Evolutionary conservation across 805 yeast genomes (phyloP), one percentile per base, ranked within the genome.

Genomic region (Priceomyces medius): DNA sequence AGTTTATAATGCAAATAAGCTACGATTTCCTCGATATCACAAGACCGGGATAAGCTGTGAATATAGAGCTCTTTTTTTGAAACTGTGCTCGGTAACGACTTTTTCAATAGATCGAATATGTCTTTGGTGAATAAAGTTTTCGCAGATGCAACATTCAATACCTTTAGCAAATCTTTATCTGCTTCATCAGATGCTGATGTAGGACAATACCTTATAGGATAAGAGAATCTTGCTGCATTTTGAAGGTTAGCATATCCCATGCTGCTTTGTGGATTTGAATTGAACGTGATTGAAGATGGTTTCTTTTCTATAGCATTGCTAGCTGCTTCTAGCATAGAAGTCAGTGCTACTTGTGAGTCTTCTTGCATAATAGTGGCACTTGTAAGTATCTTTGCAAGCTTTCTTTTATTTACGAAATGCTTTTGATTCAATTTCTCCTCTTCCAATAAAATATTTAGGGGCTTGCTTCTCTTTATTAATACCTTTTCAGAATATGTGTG

Each of bases 1-100:
- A 49, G 31, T 28, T 46, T 46, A 40, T 50, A 51, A 36, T 48
- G 51, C 29, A 59, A 40, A 35, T 56, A 58, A 1, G 58, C 47
- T 18, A 58, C 42, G 4, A 48, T 35, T 23, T 55, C 62, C 16
- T 48, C 48, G 16, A 43, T 39, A 21, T 48, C 43, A 0, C 43
- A 50, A 40, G n/a, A 24, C 16, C 8, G 36, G 24, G 29, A 45
- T 2, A 26, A 14, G 10, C 29, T 26, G 14, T 26, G 29, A 26
- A 26, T 26, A 21, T 41, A 48, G 12, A 23, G 34, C 27, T 40
- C 27, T 36, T 31, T 39, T 35, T 35, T 35, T 6, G 37, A 29
- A 10, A 40, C n/a, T 14, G 31, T 35, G 13, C 37, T 37, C n/a
- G n/a, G 20, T 2, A 31, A 6, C 4, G 34, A 31, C 19, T 18